A percentile compares a stretch with the other conserved stretches of the same genome.
phyloP scores from a whole-genome alignment of 805 yeast genomes.

The Torulaspora delbrueckii region DNA sequence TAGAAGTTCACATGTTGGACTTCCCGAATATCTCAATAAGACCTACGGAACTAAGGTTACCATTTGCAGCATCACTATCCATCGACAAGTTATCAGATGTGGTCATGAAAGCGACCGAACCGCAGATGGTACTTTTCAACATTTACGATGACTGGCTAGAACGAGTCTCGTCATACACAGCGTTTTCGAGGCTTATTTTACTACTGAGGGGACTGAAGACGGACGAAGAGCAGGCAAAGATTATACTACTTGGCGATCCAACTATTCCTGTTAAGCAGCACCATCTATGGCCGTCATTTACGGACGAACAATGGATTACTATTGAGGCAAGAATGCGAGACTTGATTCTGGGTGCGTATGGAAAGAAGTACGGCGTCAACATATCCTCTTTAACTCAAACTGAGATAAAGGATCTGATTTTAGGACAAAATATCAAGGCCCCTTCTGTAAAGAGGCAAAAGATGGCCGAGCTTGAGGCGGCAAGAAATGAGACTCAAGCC shows the following conservation, averaged over 20 bases:
- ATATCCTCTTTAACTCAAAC: slow-evolving; percentile 84
- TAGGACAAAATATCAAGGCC: slow-evolving; percentile 90
- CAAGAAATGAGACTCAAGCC: slow-evolving; percentile 39
- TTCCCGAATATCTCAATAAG: slow-evolving; percentile 89
- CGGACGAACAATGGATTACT: slow-evolving; percentile 86
- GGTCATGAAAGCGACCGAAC: slow-evolving; percentile 82
- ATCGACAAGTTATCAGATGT: slow-evolving; percentile 74
- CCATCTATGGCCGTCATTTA: slow-evolving; percentile 90
- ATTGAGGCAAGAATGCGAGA: slow-evolving; percentile 87
- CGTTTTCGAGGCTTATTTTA: slow-evolving; percentile 81
- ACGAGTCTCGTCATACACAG: slow-evolving; percentile 80
- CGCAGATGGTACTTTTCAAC: slow-evolving; percentile 87
- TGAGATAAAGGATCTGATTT: slow-evolving; percentile 86
- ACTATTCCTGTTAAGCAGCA: slow-evolving; percentile 64
- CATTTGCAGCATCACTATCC: slow-evolving; percentile 81
- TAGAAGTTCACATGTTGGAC: slow-evolving; percentile 95
- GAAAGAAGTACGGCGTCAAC: slow-evolving; percentile 78
- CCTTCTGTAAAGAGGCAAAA: slow-evolving; percentile 86
- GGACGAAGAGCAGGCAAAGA: slow-evolving; percentile 68
- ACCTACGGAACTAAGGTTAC: slow-evolving; percentile 82
- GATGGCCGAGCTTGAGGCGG: slow-evolving; percentile 65
- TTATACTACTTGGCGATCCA: slow-evolving; percentile 71
- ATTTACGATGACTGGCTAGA: slow-evolving; percentile 93
- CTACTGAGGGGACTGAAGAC: slow-evolving; percentile 79
- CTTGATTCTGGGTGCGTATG: slow-evolving; percentile 77